phyloP scores from a whole-genome alignment of 768 basidiomycete species.

The Rhodotorula toruloides region DNA sequence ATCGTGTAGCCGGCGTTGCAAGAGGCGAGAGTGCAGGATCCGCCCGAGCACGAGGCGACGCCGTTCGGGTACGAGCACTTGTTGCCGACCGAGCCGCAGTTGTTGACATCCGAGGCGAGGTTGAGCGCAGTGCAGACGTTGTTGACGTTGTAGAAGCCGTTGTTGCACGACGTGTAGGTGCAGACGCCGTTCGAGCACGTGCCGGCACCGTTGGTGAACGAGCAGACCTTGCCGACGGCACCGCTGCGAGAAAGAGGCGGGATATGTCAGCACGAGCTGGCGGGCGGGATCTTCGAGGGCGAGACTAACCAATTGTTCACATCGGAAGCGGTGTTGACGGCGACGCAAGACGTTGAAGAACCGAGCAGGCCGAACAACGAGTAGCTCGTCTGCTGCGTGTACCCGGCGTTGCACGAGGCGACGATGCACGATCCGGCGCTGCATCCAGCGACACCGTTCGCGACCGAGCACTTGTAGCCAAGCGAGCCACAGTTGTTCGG shows the following conservation, averaged over 20 bases:
- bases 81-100: conserved; percentile 32
- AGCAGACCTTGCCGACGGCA: conserved; percentile 17
- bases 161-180: conserved; percentile 24
- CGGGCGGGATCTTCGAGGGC: neutral
- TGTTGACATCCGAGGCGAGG: conserved; percentile 16
- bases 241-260: conserved; percentile 4
- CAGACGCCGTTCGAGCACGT: conserved; percentile 18
- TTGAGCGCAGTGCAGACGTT: conserved; percentile 25
- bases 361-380: conserved; percentile 14
- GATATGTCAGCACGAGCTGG: neutral
- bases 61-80: conserved; percentile 24
- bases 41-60: conserved; percentile 1
- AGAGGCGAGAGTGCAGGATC: conserved; percentile 16
- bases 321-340: conserved; percentile 5
- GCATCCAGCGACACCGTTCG: conserved; percentile 10
- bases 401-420: conserved; percentile 4
- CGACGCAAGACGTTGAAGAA: neutral
- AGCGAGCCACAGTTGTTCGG: conserved; percentile 6
- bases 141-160: conserved; percentile 31
- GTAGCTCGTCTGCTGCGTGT: neutral
- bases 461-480: conserved; percentile 6
- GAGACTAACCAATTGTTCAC: conserved; percentile 19
- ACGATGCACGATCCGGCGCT: neutral
- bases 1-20: conserved; percentile 22
- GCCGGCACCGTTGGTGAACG: conserved; percentile 23